Conservation (phyloP, 768 basidiomycete species). For the Kwoniella dejecticola region DNA sequence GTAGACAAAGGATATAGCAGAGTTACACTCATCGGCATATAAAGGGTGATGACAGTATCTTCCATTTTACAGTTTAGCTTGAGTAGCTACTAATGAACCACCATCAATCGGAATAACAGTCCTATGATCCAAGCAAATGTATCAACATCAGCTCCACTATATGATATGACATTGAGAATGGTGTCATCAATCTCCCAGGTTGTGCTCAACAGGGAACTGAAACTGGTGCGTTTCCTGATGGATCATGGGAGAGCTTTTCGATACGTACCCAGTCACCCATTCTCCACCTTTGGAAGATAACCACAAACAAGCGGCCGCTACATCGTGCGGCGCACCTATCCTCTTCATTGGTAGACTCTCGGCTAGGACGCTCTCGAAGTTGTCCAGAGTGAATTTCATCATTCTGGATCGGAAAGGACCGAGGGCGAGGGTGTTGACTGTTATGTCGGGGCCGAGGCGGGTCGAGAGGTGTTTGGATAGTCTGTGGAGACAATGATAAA, state of each 20-base stretch:
- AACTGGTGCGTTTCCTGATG: background rate
- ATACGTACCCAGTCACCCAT: constrained; percentile 62
- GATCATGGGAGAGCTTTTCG: background rate
- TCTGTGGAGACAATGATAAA: constrained; percentile 49
- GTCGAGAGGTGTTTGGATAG: constrained; percentile 65
- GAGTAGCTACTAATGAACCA: constrained; percentile 59
- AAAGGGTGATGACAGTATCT: too few species aligned
- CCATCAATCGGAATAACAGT: constrained; percentile 68
- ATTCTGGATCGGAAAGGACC: constrained; percentile 61
- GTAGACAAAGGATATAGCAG: too few species aligned
- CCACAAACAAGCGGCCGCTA: constrained; percentile 67
- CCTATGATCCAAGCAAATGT: constrained; percentile 33
- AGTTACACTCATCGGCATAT: background rate
- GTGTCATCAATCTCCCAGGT: too few species aligned
- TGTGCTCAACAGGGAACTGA: too few species aligned
- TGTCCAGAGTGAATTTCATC: constrained; percentile 63
- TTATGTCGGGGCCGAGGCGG: constrained; percentile 65
- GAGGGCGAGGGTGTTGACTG: constrained; percentile 68
- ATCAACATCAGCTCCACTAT: background rate
- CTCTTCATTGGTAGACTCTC: constrained; percentile 61
- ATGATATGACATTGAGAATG: too few species aligned
- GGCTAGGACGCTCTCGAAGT: constrained; percentile 59
- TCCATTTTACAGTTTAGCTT: constrained; percentile 45
- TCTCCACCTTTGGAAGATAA: constrained; percentile 65
- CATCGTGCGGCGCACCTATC: constrained; percentile 67